phyloP scores from a whole-genome alignment of 345 rosid species.

The Ceriops tagal region DNA sequence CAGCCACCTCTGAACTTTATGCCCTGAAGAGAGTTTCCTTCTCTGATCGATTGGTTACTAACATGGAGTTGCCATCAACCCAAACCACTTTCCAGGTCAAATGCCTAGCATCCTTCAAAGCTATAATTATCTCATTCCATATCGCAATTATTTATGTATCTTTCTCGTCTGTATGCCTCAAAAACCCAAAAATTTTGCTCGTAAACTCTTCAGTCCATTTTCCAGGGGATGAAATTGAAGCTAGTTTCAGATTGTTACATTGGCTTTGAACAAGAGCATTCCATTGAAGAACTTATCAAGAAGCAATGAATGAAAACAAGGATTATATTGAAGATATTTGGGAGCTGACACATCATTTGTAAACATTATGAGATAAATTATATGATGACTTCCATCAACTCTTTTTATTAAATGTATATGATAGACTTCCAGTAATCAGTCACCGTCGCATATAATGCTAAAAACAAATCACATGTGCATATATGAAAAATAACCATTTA shows the following conservation, averaged over 20 bases:
- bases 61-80: conserved; percentile 68
- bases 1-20: conserved; percentile 60
- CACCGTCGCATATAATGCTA: too few species aligned
- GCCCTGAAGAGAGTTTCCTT: conserved; percentile 90
- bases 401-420: too few species aligned
- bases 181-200: not conserved
- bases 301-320: conserved; percentile 19
- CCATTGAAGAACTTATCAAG: conserved; percentile 46
- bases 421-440: too few species aligned
- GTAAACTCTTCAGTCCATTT: conserved; percentile 1
- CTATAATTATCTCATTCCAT: not conserved
- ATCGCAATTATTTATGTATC: not conserved
- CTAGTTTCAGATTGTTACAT: conserved; percentile 89
- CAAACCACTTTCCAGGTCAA: conserved; percentile 53
- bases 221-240: conserved; percentile 70
- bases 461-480: too few species aligned
- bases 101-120: not conserved
- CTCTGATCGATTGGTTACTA: conserved; percentile 56
- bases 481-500: too few species aligned
- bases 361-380: too few species aligned
- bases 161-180: not conserved
- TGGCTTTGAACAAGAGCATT: conserved; percentile 78
- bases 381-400: too few species aligned
- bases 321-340: not conserved
- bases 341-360: too few species aligned